Conservation (phyloP, 257 asterid species). For the Petunia axillaris region DNA sequence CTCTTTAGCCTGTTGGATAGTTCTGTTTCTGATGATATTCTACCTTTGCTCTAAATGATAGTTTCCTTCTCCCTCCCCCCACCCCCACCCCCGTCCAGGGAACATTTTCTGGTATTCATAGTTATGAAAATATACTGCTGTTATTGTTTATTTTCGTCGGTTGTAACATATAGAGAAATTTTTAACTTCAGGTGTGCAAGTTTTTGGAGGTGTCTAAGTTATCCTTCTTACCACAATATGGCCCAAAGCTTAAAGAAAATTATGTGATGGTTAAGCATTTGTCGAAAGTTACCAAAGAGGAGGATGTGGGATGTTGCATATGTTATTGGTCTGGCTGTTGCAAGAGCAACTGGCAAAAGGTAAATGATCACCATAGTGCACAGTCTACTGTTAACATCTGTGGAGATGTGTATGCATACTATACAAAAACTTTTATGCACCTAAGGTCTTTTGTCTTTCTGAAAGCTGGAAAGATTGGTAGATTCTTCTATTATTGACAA, state of each 20-base stretch:
- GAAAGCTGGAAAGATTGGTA: conserved; percentile 13
- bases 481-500: conserved; percentile 17
- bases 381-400: background rate
- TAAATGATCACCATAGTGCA: conserved; percentile 36
- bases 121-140: conserved; percentile 12
- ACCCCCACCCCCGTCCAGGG: background rate
- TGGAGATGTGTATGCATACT: background rate
- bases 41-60: conserved; percentile 13
- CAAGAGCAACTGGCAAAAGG: conserved; percentile 80
- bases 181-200: conserved; percentile 71
- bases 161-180: conserved; percentile 18
- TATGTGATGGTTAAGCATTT: conserved; percentile 81
- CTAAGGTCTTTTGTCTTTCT: conserved; percentile 1
- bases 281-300: conserved; percentile 51
- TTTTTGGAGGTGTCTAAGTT: conserved; percentile 94
- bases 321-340: conserved; percentile 70
- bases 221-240: conserved; percentile 85
- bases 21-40: conserved; percentile 5
- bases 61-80: background rate
- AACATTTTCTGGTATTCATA: background rate
- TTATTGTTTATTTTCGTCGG: conserved; percentile 16
- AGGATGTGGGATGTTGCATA: conserved; percentile 56
- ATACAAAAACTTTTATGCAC: background rate
- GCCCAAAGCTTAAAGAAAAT: conserved; percentile 93
- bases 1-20: conserved; percentile 5